These are phyloP conservation scores for Lipomyces japonicus DNA, from an alignment of 805 yeast genomes.

Conservation along the genomic window DNA sequence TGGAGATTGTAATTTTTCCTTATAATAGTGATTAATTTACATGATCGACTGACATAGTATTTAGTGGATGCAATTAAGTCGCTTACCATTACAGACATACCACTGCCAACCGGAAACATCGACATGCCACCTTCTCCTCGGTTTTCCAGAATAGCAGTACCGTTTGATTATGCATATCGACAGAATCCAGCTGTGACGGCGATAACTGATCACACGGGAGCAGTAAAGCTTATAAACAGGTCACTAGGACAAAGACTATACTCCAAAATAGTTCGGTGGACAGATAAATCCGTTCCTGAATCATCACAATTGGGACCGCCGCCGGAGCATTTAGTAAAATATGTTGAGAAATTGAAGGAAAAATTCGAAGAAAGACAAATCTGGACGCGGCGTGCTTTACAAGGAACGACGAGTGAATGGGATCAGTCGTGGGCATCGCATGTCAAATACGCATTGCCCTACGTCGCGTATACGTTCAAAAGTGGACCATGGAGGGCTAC, in stretches of 20 bases:
- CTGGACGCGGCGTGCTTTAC: constrained; percentile 76
- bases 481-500: constrained; percentile 96
- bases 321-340: constrained; percentile 41
- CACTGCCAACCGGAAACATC: constrained; percentile 41
- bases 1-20: constrained; percentile 37
- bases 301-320: constrained; percentile 42
- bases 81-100: constrained; percentile 34
- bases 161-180: constrained; percentile 71
- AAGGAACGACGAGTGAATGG: constrained; percentile 33
- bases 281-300: constrained; percentile 32
- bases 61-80: constrained; percentile 40
- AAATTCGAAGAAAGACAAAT: constrained; percentile 72
- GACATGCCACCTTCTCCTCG: constrained; percentile 84
- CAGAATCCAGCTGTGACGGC: constrained; percentile 61
- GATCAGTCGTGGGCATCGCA: constrained; percentile 36
- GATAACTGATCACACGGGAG: constrained; percentile 52
- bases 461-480: constrained; percentile 72
- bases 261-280: constrained; percentile 37
- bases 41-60: background rate
- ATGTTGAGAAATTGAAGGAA: constrained; percentile 36
- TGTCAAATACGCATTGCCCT: constrained; percentile 75
- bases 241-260: constrained; percentile 33
- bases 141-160: constrained; percentile 70
- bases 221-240: constrained; percentile 36
- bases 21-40: too few relatives aligned